phyloP scores from a whole-genome alignment of 129 eudicot species.

The Logfia minima region DNA sequence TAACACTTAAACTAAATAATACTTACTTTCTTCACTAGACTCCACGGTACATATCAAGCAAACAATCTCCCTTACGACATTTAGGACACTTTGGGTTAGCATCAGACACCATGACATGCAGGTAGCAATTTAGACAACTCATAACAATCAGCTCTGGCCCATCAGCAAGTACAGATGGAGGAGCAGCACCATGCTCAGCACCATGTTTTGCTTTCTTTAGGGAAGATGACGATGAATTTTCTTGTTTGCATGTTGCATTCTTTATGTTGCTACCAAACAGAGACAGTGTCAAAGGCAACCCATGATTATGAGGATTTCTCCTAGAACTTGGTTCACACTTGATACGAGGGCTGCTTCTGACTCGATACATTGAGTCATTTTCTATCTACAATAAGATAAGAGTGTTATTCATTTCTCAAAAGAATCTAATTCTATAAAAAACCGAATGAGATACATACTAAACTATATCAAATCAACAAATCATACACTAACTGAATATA shows the following conservation, averaged over 20 bases:
- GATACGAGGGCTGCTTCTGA: background rate
- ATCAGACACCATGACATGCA: slow-evolving; percentile 35
- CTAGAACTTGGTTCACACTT: background rate
- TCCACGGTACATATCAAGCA: slow-evolving; percentile 24
- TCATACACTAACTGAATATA: background rate
- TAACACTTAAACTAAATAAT: too few relatives aligned
- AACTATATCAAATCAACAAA: background rate
- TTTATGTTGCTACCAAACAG: background rate
- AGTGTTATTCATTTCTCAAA: background rate
- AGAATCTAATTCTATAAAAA: background rate
- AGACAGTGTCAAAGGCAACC: background rate
- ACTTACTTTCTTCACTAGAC: background rate
- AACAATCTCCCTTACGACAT: slow-evolving; percentile 23
- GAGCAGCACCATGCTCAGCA: background rate
- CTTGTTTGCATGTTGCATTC: background rate
- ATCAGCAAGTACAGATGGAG: background rate
- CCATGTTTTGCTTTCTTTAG: background rate
- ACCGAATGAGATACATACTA: background rate
- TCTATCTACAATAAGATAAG: slow-evolving; percentile 3
- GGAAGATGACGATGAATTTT: background rate
- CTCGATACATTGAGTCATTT: background rate
- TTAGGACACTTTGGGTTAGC: slow-evolving; percentile 27
- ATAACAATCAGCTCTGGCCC: slow-evolving; percentile 4
- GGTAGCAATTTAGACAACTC: slow-evolving; percentile 24
- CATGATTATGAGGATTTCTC: background rate